Conservation (phyloP, 805 yeast species). For the Candida krabiensis region DNA sequence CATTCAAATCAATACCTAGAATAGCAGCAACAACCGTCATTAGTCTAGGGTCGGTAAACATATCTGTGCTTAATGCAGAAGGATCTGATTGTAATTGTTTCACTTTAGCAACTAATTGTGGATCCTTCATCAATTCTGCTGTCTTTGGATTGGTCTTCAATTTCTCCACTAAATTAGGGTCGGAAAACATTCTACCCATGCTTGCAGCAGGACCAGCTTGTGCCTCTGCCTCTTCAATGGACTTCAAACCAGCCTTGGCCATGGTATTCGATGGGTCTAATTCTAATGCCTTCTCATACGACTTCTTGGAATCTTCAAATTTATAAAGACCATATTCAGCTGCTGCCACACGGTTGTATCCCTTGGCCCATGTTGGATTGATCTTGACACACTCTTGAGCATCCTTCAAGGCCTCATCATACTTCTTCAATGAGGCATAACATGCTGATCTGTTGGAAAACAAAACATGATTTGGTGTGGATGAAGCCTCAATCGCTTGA, state of each 20-base stretch:
- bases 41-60: constrained; percentile 79
- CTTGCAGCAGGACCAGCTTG: constrained; percentile 62
- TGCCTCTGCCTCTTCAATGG: constrained; percentile 58
- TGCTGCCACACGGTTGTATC: constrained; percentile 90
- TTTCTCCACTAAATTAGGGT: constrained; percentile 75
- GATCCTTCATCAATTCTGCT: constrained; percentile 83
- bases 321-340: constrained; percentile 88
- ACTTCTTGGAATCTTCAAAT: constrained; percentile 67
- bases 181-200: constrained; percentile 72
- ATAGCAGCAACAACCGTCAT: constrained; percentile 86
- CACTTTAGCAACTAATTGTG: constrained; percentile 72
- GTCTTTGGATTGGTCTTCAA: constrained; percentile 85
- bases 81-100: constrained; percentile 67
- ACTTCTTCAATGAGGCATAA: constrained; percentile 77
- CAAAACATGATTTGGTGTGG: constrained; percentile 85
- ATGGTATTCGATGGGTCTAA: constrained; percentile 79
- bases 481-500: constrained; percentile 82
- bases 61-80: constrained; percentile 63
- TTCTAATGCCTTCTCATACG: constrained; percentile 78
- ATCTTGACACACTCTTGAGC: constrained; percentile 81
- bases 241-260: constrained; percentile 79
- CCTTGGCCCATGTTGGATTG: constrained; percentile 92
- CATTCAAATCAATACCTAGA: constrained; percentile 75
- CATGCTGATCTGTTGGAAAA: constrained; percentile 94
- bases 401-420: constrained; percentile 72